phyloP scores from a whole-genome alignment of 345 rosid genomes.

The Eucalyptus cloeziana region DNA sequence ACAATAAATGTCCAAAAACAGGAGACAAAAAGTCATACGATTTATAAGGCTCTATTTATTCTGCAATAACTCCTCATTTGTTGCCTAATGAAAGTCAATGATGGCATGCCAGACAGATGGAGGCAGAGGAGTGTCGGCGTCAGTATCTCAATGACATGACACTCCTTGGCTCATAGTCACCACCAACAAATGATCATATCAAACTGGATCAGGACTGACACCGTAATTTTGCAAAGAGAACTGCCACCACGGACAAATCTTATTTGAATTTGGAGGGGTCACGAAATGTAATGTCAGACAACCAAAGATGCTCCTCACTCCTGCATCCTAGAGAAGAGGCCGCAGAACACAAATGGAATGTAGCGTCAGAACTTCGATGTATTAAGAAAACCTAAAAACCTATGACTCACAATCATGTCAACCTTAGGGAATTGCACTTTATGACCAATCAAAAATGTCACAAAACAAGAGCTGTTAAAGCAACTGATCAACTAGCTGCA shows the following conservation, averaged over 20 bases:
- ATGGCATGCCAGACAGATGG: not conserved
- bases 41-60: not conserved
- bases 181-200: not conserved
- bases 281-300: not conserved
- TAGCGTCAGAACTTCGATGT: not conserved
- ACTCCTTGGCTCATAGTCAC: not conserved
- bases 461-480: not conserved
- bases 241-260: not conserved
- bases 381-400: not conserved
- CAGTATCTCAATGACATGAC: not conserved
- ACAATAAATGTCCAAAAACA: not conserved
- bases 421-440: not conserved
- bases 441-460: not conserved
- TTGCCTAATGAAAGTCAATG: not conserved
- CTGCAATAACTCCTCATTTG: not conserved
- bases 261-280: not conserved
- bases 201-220: not conserved
- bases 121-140: not conserved
- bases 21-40: not conserved
- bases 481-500: not conserved
- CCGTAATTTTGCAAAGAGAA: not conserved
- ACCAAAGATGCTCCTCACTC: not conserved
- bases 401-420: not conserved
- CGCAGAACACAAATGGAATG: not conserved
- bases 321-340: not conserved